Evolutionary conservation across 2,329 filamentous ascomycete genomes (phyloP).

Genomic region (Cercospora zeae-maydis): DNA sequence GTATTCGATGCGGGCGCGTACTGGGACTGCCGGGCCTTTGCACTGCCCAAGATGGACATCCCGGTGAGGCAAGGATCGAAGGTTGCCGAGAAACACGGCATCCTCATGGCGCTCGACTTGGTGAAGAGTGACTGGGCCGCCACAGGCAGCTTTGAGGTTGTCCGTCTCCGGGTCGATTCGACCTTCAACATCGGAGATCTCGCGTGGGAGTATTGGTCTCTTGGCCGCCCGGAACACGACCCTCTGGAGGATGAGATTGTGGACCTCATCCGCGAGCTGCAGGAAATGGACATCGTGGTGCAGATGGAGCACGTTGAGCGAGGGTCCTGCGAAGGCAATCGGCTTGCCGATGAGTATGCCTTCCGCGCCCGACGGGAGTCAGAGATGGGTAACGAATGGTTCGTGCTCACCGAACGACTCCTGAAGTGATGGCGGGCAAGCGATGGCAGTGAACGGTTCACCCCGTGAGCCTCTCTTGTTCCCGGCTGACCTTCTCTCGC

Average conservation of each 20-base stretch:
- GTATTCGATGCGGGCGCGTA: neutral
- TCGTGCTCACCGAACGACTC: neutral
- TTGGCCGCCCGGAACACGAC: neutral
- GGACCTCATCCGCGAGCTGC: neutral
- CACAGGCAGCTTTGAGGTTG: neutral
- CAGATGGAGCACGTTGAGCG: neutral
- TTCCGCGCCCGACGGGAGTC: neutral
- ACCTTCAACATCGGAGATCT: neutral
- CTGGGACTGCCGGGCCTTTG: neutral
- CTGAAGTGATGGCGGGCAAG: neutral
- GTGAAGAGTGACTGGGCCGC: neutral
- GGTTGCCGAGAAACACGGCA: neutral
- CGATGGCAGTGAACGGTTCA: neutral
- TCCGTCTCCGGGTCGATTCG: neutral
- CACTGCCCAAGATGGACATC: neutral
- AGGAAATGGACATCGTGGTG: neutral
- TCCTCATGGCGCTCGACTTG: neutral
- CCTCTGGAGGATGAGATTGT: neutral
- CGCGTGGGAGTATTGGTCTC: neutral
- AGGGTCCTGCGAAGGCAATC: neutral
- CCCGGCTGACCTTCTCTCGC: neutral
- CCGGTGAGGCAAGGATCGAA: neutral
- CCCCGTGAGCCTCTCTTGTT: neutral
- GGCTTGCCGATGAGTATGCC: neutral
- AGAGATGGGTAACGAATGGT: neutral